Evolutionary conservation across 768 basidiomycete species (phyloP).

Genomic region (Russula olivacea): DNA sequence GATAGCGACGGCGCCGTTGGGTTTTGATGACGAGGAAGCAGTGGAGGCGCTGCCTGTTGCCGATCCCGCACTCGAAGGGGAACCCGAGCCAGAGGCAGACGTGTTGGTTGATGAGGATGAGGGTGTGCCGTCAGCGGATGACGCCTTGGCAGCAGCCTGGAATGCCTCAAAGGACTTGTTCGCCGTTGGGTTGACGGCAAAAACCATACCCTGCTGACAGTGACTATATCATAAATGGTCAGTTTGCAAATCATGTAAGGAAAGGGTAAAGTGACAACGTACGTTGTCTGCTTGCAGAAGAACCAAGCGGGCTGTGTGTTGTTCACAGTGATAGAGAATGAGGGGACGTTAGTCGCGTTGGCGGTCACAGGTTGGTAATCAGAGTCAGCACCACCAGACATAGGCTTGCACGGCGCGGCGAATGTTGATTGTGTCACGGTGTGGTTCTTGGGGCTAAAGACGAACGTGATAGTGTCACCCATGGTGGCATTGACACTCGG

Average conservation of each 20-base stretch:
- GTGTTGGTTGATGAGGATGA: neutral
- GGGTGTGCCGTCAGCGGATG: conserved; percentile 5
- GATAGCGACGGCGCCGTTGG: conserved; percentile 2
- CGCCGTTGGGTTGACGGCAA: conserved; percentile 30
- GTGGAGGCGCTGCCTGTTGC: neutral
- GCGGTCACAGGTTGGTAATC: conserved; percentile 29
- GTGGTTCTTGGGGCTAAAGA: conserved; percentile 25
- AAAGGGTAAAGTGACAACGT: conserved; percentile 24
- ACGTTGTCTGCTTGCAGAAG: conserved; percentile 29
- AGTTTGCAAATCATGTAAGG: neutral
- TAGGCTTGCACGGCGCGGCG: conserved; percentile 30
- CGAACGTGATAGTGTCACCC: conserved; percentile 27
- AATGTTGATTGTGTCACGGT: conserved; percentile 36
- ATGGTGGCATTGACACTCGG: conserved; percentile 22
- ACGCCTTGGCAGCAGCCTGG: conserved; percentile 24
- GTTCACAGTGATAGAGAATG: conserved; percentile 25
- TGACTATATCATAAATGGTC: conserved; percentile 19
- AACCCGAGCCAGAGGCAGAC: neutral
- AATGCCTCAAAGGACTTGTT: conserved; percentile 28
- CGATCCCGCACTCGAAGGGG: neutral
- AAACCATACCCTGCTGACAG: conserved; percentile 32
- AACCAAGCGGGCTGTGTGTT: conserved; percentile 31
- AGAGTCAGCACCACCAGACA: conserved; percentile 28
- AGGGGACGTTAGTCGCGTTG: conserved; percentile 11
- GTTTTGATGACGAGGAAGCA: neutral